phyloP scores from a whole-genome alignment of 2,329 filamentous ascomycete genomes.

The Colletotrichum endophyticum region DNA sequence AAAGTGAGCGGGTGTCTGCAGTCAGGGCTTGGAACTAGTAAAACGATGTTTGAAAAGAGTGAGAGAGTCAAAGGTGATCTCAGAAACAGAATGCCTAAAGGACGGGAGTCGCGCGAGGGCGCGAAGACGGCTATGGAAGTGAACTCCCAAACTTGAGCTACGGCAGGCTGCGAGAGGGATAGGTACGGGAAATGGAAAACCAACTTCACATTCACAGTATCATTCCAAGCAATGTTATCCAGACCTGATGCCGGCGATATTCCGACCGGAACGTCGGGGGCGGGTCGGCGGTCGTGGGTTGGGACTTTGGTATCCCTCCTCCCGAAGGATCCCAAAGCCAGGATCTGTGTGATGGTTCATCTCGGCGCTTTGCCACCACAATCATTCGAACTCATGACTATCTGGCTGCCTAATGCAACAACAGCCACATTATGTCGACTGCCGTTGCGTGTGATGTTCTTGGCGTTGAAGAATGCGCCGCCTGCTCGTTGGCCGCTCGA shows the following conservation, averaged over 20 bases:
- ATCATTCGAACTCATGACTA: neutral
- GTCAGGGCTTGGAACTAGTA: neutral
- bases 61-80: neutral
- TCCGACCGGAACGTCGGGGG: neutral
- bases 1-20: neutral
- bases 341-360: neutral
- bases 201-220: neutral
- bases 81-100: neutral
- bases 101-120: neutral
- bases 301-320: neutral
- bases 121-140: neutral
- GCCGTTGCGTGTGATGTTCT: neutral
- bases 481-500: neutral
- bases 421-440: neutral
- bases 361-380: neutral
- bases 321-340: neutral
- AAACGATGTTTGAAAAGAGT: neutral
- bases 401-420: neutral
- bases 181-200: neutral
- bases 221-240: neutral
- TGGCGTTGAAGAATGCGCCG: neutral
- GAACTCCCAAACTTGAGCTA: neutral
- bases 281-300: neutral
- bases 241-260: neutral
- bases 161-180: neutral